phyloP scores from a whole-genome alignment of 441 rosid genomes.

The Populus hybrid region DNA sequence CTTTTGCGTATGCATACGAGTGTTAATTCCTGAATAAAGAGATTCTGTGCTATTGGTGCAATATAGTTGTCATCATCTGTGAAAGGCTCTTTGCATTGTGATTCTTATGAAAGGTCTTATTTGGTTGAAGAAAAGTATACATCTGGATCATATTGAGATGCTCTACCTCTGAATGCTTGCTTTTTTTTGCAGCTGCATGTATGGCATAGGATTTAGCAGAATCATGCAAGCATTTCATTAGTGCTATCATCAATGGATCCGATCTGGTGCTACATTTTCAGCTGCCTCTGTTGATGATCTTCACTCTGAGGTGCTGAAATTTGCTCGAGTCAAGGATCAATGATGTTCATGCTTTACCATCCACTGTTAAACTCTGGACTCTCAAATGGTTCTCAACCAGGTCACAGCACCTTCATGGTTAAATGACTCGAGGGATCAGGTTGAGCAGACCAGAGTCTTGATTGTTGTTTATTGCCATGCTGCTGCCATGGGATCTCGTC shows the following conservation, averaged over 20 bases:
- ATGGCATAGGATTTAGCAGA: slow-evolving; percentile 99
- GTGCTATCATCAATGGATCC: slow-evolving; percentile 77
- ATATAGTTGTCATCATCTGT: not conserved
- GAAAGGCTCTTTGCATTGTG: not conserved
- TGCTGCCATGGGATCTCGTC: slow-evolving; percentile 82
- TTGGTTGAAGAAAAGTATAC: not conserved
- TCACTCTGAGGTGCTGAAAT: slow-evolving; percentile 68
- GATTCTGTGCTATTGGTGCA: not conserved
- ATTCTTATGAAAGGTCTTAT: not conserved
- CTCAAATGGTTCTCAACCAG: slow-evolving; percentile 33
- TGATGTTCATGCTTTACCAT: not conserved
- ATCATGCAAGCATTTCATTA: slow-evolving; percentile 84
- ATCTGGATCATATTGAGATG: not conserved
- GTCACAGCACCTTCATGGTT: slow-evolving; percentile 93
- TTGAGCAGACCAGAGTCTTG: slow-evolving; percentile 75
- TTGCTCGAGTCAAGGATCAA: not conserved
- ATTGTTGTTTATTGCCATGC: slow-evolving; percentile 89
- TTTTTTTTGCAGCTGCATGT: slow-evolving; percentile 72
- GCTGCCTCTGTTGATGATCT: slow-evolving; percentile 81
- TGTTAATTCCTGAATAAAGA: not conserved
- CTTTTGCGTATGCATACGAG: not conserved
- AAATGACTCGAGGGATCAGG: slow-evolving; percentile 86
- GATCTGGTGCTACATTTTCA: slow-evolving; percentile 93
- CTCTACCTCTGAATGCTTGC: slow-evolving; percentile 13
- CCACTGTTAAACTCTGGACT: not conserved